Conservation (phyloP, 2,329 filamentous ascomycete genomes). For the Colletotrichum australisinense region DNA sequence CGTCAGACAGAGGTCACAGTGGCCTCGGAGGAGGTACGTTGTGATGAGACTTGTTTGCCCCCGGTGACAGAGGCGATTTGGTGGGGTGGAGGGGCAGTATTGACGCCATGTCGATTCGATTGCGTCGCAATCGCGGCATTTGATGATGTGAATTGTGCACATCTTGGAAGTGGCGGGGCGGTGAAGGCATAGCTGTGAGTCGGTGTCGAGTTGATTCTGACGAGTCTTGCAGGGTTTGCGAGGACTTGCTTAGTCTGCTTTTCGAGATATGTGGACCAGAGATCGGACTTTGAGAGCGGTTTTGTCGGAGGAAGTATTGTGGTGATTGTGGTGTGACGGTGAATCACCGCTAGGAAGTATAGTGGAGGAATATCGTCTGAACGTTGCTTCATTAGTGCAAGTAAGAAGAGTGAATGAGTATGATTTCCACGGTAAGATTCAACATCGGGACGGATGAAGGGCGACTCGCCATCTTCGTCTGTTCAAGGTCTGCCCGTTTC, state of each 20-base stretch:
- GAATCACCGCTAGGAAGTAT: not conserved
- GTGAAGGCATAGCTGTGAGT: not conserved
- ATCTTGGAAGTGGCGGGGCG: not conserved
- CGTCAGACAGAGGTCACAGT: not conserved
- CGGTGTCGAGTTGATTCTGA: not conserved
- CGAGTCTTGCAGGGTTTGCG: not conserved
- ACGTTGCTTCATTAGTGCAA: no score
- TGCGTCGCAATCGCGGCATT: not conserved
- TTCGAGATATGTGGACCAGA: not conserved
- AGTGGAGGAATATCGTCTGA: no score
- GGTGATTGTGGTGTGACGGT: not conserved
- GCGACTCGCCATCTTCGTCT: no score
- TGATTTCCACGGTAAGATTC: no score
- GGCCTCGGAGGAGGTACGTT: not conserved
- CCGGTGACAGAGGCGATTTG: not conserved
- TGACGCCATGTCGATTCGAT: not conserved
- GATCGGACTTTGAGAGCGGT: no score
- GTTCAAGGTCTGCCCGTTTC: no score
- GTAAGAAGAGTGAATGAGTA: no score
- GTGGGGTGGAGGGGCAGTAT: not conserved
- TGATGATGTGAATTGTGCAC: slow-evolving; percentile 17
- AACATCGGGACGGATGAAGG: no score
- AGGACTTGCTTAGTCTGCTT: not conserved
- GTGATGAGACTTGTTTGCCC: not conserved
- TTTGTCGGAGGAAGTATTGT: no score